phyloP scores from a whole-genome alignment of 2,329 filamentous ascomycete species.

The Eurotiales sp. region DNA sequence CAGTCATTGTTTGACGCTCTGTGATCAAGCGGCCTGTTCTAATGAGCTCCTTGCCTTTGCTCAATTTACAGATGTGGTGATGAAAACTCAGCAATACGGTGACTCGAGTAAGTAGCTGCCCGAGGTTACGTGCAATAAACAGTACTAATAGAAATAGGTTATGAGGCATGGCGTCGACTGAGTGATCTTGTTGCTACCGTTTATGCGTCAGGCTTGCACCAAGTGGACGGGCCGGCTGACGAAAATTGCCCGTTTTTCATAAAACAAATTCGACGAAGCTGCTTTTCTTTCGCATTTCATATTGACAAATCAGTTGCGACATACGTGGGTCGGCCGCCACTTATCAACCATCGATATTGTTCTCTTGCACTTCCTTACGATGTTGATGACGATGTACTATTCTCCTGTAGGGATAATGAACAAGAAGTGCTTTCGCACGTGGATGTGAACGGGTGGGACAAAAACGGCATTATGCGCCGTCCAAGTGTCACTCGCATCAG shows the following conservation, averaged over 20 bases:
- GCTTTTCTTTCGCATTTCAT: conserved; percentile 24
- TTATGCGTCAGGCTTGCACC: conserved; percentile 15
- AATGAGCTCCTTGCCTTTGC: conserved; percentile 34
- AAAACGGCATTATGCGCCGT: conserved; percentile 17
- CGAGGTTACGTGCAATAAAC: not conserved
- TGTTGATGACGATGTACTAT: conserved; percentile 24
- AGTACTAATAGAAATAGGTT: conserved; percentile 15
- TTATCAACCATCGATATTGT: conserved; percentile 27
- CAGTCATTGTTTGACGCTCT: conserved; percentile 29
- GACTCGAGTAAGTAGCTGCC: conserved; percentile 30
- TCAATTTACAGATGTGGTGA: conserved; percentile 31
- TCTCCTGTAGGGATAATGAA: conserved; percentile 13
- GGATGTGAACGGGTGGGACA: conserved; percentile 21
- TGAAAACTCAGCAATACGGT: conserved; percentile 32
- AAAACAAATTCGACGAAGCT: conserved; percentile 23
- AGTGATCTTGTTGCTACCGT: conserved; percentile 20
- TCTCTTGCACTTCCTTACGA: conserved; percentile 26
- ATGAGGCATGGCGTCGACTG: conserved; percentile 17
- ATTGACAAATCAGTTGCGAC: conserved; percentile 28
- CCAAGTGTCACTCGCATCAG: conserved; percentile 21
- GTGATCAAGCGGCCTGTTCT: conserved; percentile 30
- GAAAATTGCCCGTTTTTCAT: conserved; percentile 23
- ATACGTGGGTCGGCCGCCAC: conserved; percentile 28
- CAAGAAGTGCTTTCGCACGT: conserved; percentile 17
- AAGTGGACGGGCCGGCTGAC: conserved; percentile 40